Evolutionary conservation across 108 stramenopile species (phyloP), one percentile per base, ranked within the genome.

Genomic region (Cafeteria roenbergensis): DNA sequence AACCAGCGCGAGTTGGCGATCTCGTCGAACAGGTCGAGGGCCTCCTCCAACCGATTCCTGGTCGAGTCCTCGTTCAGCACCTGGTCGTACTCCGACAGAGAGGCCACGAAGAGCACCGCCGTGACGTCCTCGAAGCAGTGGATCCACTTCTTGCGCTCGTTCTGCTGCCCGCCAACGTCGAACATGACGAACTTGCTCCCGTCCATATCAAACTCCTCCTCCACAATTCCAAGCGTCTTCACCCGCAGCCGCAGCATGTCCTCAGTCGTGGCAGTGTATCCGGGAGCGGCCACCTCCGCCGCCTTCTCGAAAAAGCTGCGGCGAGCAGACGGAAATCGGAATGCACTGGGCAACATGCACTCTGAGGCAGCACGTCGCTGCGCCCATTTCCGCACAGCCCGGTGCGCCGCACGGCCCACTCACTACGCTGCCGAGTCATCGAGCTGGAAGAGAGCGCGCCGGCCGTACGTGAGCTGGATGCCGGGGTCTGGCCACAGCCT

Each of bases 101-200:
- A 91, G 6, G 91, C 93, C 32, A 97, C 93, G 75, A 94, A 97
- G 67, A 97, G 94, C 61, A 97, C 92, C n/a, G 94, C 93, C 53
- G 91, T 93, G 48, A 97, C 93, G 32, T 87, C 80, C 71, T 95
- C 92, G 68, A 95, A 80, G 61, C 77, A 78, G 67, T 82, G 81
- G 33, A 80, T 80, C 81, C 81, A 82, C 76, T 82, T 82, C 38
- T 73, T 67, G n/a, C 81, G 73, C 74, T 82, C 81, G 55, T 82
- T 82, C 36, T 79, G 77, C 79, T 82, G 81, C 26, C 81, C 81
- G 36, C 81, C 81, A 17, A 82, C 81, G 64, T 80, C 81, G 61
- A 92, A 97, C 85, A 97, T 90, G 73, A 93, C 95, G 71, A 93
- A 97, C n/a, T 90, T 82, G 35, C 85, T 56, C 0, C 79, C 79